Evolutionary conservation across 1,139 yeast species (phyloP).

Genomic region (Candida sp.): DNA sequence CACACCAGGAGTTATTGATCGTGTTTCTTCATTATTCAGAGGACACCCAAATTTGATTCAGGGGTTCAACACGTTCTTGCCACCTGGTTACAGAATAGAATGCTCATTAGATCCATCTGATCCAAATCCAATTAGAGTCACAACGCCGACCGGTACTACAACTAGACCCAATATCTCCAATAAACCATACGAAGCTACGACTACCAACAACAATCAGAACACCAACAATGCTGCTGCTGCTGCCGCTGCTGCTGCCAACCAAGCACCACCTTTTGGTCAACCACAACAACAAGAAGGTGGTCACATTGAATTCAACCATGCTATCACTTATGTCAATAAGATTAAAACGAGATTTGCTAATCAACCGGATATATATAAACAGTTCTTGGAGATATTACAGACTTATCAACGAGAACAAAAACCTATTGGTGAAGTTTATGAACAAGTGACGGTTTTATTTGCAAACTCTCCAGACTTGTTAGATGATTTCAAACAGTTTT

Average conservation of each 20-base stretch:
- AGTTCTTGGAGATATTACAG: conserved; percentile 89
- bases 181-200: conserved; percentile 23
- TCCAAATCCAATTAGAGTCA: conserved; percentile 89
- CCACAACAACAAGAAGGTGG: conserved; percentile 44
- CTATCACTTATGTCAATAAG: conserved; percentile 92
- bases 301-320: conserved; percentile 96
- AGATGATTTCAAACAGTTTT: conserved; percentile 91
- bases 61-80: conserved; percentile 95
- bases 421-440: conserved; percentile 92
- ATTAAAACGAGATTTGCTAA: conserved; percentile 91
- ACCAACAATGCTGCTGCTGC: conserved; percentile 11
- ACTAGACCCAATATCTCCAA: conserved; percentile 53
- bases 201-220: conserved; percentile 12
- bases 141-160: conserved; percentile 93
- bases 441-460: conserved; percentile 86
- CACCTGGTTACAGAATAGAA: conserved; percentile 94
- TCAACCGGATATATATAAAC: conserved; percentile 95
- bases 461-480: conserved; percentile 91
- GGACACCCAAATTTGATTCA: conserved; percentile 94
- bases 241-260: conserved; percentile 2
- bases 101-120: conserved; percentile 89
- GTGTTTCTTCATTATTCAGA: conserved; percentile 85
- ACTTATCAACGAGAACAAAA: conserved; percentile 96
- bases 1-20: conserved; percentile 97
- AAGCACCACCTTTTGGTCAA: conserved; percentile 3